phyloP scores from a whole-genome alignment of 139 green algal species.

The Volvox africanus region DNA sequence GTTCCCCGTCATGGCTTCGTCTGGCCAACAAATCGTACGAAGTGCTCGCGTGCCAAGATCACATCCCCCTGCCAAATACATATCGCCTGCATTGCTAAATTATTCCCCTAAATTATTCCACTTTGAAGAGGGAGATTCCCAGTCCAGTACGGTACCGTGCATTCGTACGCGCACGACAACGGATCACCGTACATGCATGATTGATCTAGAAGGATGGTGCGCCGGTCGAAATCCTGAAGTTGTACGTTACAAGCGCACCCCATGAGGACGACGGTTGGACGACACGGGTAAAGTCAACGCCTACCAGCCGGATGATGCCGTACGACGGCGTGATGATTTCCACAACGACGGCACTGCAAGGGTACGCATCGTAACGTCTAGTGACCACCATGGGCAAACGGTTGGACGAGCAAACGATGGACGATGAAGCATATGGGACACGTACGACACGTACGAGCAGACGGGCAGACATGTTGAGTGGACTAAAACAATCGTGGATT shows the following conservation, averaged over 20 bases:
- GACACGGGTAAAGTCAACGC: slow-evolving; percentile 3
- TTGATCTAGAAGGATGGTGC: background rate
- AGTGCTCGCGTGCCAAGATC: no score
- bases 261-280: background rate
- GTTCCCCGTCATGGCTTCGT: no score
- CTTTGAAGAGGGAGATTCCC: no score
- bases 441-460: background rate
- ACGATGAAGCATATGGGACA: background rate
- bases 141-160: no score
- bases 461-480: background rate
- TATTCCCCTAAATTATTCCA: no score
- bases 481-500: no score
- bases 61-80: no score
- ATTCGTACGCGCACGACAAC: no score
- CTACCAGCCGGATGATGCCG: slow-evolving; percentile 17
- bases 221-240: slow-evolving; percentile 18
- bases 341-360: background rate
- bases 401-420: background rate
- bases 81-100: no score
- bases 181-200: background rate
- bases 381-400: background rate
- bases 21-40: no score
- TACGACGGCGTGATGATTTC: slow-evolving; percentile 29
- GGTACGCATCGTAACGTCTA: no score
- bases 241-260: slow-evolving; percentile 16